These are phyloP conservation scores for Lentinula edodes DNA, from an alignment of 768 basidiomycete species.

Conservation along the genomic window DNA sequence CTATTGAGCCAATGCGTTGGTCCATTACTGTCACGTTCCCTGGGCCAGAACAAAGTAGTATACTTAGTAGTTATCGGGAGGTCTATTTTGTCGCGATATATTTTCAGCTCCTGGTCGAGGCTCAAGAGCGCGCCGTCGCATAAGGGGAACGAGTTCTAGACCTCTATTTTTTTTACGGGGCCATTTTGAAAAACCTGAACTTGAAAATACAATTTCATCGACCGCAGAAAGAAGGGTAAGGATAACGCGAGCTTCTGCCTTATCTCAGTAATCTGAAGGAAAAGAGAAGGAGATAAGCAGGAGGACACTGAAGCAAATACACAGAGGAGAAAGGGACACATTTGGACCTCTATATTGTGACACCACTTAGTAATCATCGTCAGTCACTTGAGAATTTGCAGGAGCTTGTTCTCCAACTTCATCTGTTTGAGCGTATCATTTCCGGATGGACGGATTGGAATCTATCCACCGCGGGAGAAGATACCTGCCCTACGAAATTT, in stretches of 20 bases:
- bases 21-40: slow-evolving; percentile 94
- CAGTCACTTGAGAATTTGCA: too few relatives aligned
- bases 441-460: too few relatives aligned
- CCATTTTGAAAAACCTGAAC: too few relatives aligned
- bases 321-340: too few relatives aligned
- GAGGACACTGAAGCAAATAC: too few relatives aligned
- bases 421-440: too few relatives aligned
- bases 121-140: slow-evolving; percentile 44
- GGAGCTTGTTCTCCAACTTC: too few relatives aligned
- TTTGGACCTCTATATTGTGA: too few relatives aligned
- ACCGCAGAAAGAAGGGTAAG: background rate
- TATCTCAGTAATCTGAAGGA: slow-evolving; percentile 54
- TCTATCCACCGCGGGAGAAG: slow-evolving; percentile 88
- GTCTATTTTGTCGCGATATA: slow-evolving; percentile 1
- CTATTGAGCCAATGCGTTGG: slow-evolving; percentile 86
- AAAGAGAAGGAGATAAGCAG: slow-evolving; percentile 45
- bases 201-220: background rate
- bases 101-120: background rate
- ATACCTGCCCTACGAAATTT: slow-evolving; percentile 73
- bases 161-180: slow-evolving; percentile 42
- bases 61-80: background rate
- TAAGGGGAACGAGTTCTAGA: slow-evolving; percentile 68
- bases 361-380: too few relatives aligned
- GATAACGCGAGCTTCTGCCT: slow-evolving; percentile 18
- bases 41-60: slow-evolving; percentile 22